Percentiles rank a stretch among this genome's conserved stretches.
These are phyloP conservation scores for Lojkania enalia DNA, from an alignment of 2,329 filamentous ascomycete species.

Conservation along the genomic window DNA sequence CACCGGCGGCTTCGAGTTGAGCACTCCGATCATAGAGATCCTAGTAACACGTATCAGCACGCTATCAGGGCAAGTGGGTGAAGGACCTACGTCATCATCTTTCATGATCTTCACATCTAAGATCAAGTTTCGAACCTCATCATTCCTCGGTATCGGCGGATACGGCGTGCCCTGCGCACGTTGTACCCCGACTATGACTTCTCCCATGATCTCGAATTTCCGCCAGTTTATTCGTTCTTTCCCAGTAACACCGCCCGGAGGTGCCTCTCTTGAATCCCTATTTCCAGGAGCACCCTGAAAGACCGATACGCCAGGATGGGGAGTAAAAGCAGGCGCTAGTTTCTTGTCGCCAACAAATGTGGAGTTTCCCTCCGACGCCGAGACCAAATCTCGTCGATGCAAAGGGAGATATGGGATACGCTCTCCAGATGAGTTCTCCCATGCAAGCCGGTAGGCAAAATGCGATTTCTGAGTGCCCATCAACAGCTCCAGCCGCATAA, in stretches of 20 bases:
- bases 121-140: constrained; percentile 73
- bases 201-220: constrained; percentile 95
- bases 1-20: constrained; percentile 55
- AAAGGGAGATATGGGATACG: constrained; percentile 93
- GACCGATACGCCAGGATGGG: constrained; percentile 42
- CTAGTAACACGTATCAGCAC: constrained; percentile 41
- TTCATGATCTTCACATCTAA: constrained; percentile 79
- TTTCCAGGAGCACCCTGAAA: constrained; percentile 34
- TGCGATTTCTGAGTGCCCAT: constrained; percentile 94
- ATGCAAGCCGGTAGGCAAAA: constrained; percentile 93
- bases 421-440: constrained; percentile 90
- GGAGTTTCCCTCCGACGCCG: constrained; percentile 87
- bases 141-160: constrained; percentile 68
- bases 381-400: constrained; percentile 85
- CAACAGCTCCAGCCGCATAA: constrained; percentile 83
- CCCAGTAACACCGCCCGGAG: constrained; percentile 39
- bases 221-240: constrained; percentile 88
- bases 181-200: constrained; percentile 88
- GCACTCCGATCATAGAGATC: constrained; percentile 63
- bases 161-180: constrained; percentile 87
- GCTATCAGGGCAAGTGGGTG: background rate
- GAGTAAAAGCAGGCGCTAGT: constrained; percentile 30
- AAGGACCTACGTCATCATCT: constrained; percentile 78
- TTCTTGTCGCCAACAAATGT: constrained; percentile 72
- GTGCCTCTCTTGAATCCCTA: constrained; percentile 47